These are phyloP conservation scores for Botryotinia globosa DNA, from an alignment of 2,329 filamentous ascomycete species.

Conservation along the genomic window DNA sequence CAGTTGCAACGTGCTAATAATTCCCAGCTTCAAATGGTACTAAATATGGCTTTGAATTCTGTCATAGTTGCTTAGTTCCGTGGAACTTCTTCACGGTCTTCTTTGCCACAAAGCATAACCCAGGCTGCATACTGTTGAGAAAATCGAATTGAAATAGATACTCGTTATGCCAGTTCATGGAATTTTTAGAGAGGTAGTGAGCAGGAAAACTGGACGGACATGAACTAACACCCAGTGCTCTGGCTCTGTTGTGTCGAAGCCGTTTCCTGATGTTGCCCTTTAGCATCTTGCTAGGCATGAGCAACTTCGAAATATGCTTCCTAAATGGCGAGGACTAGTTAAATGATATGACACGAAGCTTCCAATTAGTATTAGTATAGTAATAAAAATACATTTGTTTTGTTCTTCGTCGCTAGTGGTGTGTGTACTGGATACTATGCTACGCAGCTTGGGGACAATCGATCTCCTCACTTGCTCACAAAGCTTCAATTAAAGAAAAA, in stretches of 20 bases:
- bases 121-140: background rate
- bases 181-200: rapidly evolving
- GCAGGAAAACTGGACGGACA: rapidly evolving
- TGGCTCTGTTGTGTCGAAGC: too few species aligned
- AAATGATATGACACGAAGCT: background rate
- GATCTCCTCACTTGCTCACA: background rate
- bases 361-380: background rate
- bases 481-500: background rate
- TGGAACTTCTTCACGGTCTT: too few species aligned
- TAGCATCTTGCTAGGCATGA: too few species aligned
- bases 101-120: background rate
- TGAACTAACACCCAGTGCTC: background rate
- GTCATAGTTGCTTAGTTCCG: background rate
- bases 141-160: background rate
- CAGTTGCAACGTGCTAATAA: background rate
- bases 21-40: background rate
- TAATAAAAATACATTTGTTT: background rate
- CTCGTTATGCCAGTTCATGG: background rate
- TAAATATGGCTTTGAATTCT: background rate
- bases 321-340: too few species aligned
- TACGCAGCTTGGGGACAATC: too few species aligned
- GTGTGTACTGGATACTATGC: background rate
- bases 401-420: background rate
- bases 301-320: background rate
- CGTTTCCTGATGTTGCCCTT: background rate